Base-by-base conservation (phyloP, 768 basidiomycete species). In the Leccinellum albellum region DNA sequence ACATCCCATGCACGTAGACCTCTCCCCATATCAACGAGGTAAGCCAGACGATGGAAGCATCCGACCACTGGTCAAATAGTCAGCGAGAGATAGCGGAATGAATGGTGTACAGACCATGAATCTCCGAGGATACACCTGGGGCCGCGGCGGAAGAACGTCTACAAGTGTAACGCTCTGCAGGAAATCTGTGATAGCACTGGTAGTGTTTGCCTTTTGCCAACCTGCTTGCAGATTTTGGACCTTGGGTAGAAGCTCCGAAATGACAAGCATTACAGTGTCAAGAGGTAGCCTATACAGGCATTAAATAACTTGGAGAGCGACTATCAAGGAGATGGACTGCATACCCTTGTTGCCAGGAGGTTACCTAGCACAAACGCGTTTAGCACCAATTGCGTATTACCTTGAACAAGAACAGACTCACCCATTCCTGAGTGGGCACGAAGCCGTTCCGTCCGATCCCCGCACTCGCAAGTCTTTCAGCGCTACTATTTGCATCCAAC, bases 401-500 rank as follows among this genome's bases (percentile, higher is more conserved):
- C 42, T 46, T 37, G 9, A 55, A 47, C 23, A 51, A 1, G 9
- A 55, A 47, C 23, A 51, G 2, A 56, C 80, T 54, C 61, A 93
- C 94, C 96, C 97, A 99, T 83, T 94, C 93, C 70, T 97, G 92
- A 3, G 94, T 97, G 12, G 97, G 94, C 8, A 95, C 79, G 72
- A 98, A 99, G 3, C 94, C 92, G 70, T 93, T 95, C 62, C 89
- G 80, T 28, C 94, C 94, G 17, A 95, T 82, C 13, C 85, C 86
- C 17, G 78, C 77, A 29, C 82, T 78, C n/a, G 88, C 84, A 23
- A 84, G 73, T 29, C 83, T 81, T 57, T 92, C 88, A 49, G 87
- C 67, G 54, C 82, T 81, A 40, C 73, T 75, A 50, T 79, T 79
- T 56, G 74, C 77, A 56, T 77, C 76, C 51, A 81, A 76, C 24